These are phyloP conservation scores for Hibiscus mutabilis DNA, from an alignment of 345 rosid species.

Conservation along the genomic window DNA sequence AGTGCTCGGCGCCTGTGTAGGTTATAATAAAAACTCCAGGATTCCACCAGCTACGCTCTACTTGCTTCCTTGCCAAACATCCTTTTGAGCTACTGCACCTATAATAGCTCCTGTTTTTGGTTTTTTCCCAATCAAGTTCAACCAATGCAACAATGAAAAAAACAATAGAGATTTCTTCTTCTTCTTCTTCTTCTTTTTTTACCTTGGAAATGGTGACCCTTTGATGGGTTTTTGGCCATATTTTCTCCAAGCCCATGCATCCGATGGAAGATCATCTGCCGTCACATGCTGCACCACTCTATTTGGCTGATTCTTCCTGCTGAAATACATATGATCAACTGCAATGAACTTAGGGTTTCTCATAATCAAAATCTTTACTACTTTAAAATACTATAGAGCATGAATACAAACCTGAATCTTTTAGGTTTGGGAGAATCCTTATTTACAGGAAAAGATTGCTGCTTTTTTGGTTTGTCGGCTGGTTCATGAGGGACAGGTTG, in stretches of 20 bases:
- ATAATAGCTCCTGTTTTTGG: conserved; percentile 56
- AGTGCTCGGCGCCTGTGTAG: conserved; percentile 56
- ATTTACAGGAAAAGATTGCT: conserved; percentile 12
- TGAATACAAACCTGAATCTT: conserved; percentile 33
- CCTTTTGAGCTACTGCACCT: conserved; percentile 79
- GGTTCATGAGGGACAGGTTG: conserved; percentile 25
- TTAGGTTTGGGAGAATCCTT: conserved; percentile 23
- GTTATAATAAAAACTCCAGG: conserved; percentile 49
- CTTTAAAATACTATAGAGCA: neutral
- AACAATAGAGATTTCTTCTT: too few species aligned
- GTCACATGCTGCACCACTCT: conserved; percentile 47
- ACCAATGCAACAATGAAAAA: neutral
- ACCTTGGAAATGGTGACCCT: conserved; percentile 83
- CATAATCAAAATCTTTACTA: too few species aligned
- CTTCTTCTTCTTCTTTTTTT: conserved; percentile 2
- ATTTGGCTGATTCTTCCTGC: conserved; percentile 49
- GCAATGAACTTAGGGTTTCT: neutral
- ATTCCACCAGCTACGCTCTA: conserved; percentile 49
- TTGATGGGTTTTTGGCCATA: conserved; percentile 84
- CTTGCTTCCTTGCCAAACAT: conserved; percentile 71
- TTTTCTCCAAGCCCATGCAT: conserved; percentile 89
- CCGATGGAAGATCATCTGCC: conserved; percentile 42
- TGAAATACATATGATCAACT: neutral
- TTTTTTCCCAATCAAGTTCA: neutral
- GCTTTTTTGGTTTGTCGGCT: conserved; percentile 21